phyloP scores from a whole-genome alignment of 768 basidiomycete species.

The Mycena sanguinolenta region DNA sequence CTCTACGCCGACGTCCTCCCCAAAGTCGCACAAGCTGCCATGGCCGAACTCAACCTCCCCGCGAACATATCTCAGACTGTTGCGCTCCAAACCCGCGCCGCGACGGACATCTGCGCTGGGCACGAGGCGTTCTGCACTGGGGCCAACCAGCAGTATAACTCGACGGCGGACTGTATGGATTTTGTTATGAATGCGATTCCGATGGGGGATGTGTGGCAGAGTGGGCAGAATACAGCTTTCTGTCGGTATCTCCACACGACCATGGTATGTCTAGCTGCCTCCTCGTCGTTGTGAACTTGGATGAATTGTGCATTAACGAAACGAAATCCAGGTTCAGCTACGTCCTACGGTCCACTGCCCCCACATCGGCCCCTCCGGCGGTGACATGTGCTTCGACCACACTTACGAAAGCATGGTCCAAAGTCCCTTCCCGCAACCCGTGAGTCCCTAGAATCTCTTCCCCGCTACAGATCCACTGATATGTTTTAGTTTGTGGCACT shows the following conservation, averaged over 20 bases:
- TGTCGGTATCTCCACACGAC: conserved; percentile 20
- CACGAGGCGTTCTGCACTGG: conserved; percentile 11
- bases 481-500: too few relatives aligned
- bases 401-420: too few relatives aligned
- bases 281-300: too few relatives aligned
- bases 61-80: background rate
- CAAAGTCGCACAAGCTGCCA: conserved; percentile 3
- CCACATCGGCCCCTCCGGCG: conserved; percentile 12
- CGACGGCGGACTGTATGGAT: background rate
- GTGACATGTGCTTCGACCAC: conserved; percentile 20
- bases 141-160: conserved; percentile 3
- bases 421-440: too few relatives aligned
- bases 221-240: conserved; percentile 16
- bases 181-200: conserved; percentile 3
- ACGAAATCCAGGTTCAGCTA: background rate
- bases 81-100: conserved; percentile 4
- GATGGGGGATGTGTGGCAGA: conserved; percentile 16
- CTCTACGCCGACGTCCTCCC: background rate
- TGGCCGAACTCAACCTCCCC: conserved; percentile 6
- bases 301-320: too few relatives aligned
- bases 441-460: too few relatives aligned
- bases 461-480: too few relatives aligned
- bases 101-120: conserved; percentile 7
- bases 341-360: conserved; percentile 20
- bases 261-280: conserved; percentile 1